Conservation (phyloP, 345 rosid genomes). For the Linum tenue region DNA sequence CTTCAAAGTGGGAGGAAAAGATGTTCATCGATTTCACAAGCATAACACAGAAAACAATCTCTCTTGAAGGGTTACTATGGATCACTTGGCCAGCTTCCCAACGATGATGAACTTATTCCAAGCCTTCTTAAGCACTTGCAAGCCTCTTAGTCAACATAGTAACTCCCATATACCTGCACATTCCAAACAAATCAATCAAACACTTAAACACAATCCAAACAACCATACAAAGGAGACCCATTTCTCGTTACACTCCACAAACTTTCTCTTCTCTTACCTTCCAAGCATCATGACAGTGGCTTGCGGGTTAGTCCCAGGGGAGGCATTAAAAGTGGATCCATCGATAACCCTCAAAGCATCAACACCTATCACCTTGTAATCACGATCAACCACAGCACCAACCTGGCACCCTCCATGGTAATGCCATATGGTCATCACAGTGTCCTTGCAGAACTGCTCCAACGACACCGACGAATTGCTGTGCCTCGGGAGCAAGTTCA, state of each 20-base stretch:
- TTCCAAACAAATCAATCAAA: no score
- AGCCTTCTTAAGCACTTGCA: not conserved
- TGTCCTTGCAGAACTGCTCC: constrained; percentile 22
- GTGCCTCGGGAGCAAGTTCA: constrained; percentile 20
- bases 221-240: no score
- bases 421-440: constrained; percentile 30
- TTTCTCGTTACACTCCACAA: no score
- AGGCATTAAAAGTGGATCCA: constrained; percentile 19
- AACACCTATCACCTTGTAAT: constrained; percentile 21
- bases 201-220: no score
- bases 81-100: no score
- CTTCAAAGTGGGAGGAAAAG: no score
- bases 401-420: constrained; percentile 31
- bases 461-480: constrained; percentile 8
- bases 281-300: constrained; percentile 8
- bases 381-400: constrained; percentile 19
- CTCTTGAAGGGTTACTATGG: not conserved
- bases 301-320: constrained; percentile 27
- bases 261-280: not conserved
- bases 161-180: not conserved
- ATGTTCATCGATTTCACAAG: no score
- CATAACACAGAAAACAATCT: not conserved
- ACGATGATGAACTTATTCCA: no score
- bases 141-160: not conserved
- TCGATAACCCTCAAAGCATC: constrained; percentile 25